These are phyloP conservation scores for Nemophila menziesii DNA, from an alignment of 257 asterid species.

Conservation along the genomic window DNA sequence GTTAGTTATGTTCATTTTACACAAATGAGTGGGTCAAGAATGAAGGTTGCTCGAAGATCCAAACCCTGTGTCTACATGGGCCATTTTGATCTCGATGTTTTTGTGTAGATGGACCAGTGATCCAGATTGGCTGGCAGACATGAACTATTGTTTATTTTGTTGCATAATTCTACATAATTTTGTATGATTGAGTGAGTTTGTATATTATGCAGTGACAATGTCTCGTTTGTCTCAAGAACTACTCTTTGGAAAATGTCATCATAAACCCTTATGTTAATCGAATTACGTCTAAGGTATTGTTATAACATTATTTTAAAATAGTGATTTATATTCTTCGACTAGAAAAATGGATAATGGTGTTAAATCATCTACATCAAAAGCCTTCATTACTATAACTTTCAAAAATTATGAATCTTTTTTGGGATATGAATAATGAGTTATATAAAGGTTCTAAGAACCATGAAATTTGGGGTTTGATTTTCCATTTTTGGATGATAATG, in stretches of 20 bases:
- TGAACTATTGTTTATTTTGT: neutral
- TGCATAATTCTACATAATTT: neutral
- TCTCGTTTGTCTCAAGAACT: slow-evolving; percentile 90
- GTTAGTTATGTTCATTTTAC: no score
- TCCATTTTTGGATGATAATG: no score
- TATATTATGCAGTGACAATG: slow-evolving; percentile 86
- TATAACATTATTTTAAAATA: slow-evolving; percentile 4
- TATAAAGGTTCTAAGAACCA: no score
- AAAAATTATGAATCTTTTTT: no score
- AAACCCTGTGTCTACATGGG: slow-evolving; percentile 68
- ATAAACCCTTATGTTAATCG: slow-evolving; percentile 86
- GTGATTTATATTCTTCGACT: no score
- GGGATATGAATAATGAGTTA: no score
- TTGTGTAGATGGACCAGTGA: slow-evolving; percentile 68
- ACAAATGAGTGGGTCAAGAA: slow-evolving; percentile 79
- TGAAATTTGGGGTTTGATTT: no score
- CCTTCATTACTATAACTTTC: no score
- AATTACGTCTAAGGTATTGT: slow-evolving; percentile 64
- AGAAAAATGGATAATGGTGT: no score
- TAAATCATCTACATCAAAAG: no score
- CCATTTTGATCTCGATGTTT: slow-evolving; percentile 72
- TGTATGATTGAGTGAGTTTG: neutral
- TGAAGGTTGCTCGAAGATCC: slow-evolving; percentile 77
- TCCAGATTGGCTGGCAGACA: slow-evolving; percentile 47
- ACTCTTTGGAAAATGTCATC: slow-evolving; percentile 71